A percentile compares a stretch with the other conserved stretches of the same genome.
phyloP scores from a whole-genome alignment of 2,329 filamentous ascomycete species.

The Bretziella fagacearum region DNA sequence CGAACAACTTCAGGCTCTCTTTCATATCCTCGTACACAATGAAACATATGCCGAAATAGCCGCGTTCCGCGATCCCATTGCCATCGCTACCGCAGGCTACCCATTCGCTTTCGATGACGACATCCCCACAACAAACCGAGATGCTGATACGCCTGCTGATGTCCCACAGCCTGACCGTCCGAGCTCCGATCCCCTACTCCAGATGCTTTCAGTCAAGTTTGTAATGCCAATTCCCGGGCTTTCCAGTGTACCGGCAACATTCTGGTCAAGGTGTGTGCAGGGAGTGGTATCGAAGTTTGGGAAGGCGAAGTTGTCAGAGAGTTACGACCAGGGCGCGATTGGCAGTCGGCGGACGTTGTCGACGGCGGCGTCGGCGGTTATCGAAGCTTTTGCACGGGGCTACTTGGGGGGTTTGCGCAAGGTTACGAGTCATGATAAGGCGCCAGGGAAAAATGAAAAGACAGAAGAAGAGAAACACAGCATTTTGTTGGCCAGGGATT shows the following conservation, averaged over 20 bases:
- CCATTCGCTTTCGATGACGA: slow-evolving; percentile 36
- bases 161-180: slow-evolving; percentile 4
- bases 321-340: slow-evolving; percentile 62
- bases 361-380: slow-evolving; percentile 50
- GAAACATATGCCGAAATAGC: slow-evolving; percentile 53
- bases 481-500: slow-evolving; percentile 35
- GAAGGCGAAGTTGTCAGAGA: slow-evolving; percentile 57
- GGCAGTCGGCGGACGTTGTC: slow-evolving; percentile 60
- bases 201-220: slow-evolving; percentile 41
- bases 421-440: slow-evolving; percentile 10
- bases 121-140: slow-evolving; percentile 13
- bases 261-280: slow-evolving; percentile 47
- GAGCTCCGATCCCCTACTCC: slow-evolving; percentile 38
- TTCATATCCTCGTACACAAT: slow-evolving; percentile 42
- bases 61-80: slow-evolving; percentile 47
- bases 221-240: slow-evolving; percentile 50
- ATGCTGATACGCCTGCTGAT: not conserved
- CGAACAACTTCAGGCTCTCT: slow-evolving; percentile 35
- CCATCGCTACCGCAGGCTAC: slow-evolving; percentile 50
- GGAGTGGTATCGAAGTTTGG: slow-evolving; percentile 44
- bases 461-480: slow-evolving; percentile 28
- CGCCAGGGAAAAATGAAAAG: slow-evolving; percentile 15
- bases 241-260: slow-evolving; percentile 41
- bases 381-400: slow-evolving; percentile 53
- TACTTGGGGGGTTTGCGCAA: slow-evolving; percentile 41